A percentile compares a stretch with the other conserved stretches of the same genome.
Evolutionary conservation across 208 protist genomes (phyloP).

Genomic region (Porcisia hertigi): DNA sequence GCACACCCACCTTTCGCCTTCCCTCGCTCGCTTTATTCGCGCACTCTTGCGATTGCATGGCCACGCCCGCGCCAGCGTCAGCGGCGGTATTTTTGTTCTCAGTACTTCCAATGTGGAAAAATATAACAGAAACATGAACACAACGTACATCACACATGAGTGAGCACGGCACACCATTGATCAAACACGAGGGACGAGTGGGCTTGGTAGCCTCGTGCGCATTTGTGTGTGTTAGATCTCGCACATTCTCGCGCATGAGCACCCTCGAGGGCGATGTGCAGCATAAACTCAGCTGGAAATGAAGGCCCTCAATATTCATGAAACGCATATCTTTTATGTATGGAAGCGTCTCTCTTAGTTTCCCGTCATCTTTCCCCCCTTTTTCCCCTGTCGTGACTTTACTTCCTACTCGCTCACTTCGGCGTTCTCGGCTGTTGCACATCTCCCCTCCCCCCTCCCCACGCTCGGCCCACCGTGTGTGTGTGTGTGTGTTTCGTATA

Average conservation of each 20-base stretch:
- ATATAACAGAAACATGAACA: not conserved
- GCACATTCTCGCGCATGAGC: too few relatives aligned
- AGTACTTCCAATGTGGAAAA: too few relatives aligned
- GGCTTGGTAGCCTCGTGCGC: too few relatives aligned
- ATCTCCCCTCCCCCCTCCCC: not conserved
- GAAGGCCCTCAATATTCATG: not conserved
- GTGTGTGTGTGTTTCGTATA: not conserved
- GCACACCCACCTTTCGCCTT: too few relatives aligned
- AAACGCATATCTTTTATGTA: not conserved
- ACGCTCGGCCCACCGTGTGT: not conserved
- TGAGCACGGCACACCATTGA: not conserved
- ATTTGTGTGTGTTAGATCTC: not conserved
- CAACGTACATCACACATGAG: not conserved
- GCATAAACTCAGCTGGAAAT: not conserved
- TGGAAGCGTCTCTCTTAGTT: too few relatives aligned
- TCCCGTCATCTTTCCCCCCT: not conserved
- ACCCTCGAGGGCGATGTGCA: too few relatives aligned
- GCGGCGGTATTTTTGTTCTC: not conserved
- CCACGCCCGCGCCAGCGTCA: not conserved
- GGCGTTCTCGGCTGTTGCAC: not conserved
- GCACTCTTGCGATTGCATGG: not conserved
- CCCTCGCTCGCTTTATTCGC: not conserved
- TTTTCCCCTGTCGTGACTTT: too few relatives aligned
- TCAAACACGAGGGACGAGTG: not conserved
- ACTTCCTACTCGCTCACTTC: not conserved